Percentiles rank a stretch among this genome's conserved stretches.
phyloP scores from a whole-genome alignment of 768 basidiomycete genomes.

The Boletus pseudo-olivaceus region DNA sequence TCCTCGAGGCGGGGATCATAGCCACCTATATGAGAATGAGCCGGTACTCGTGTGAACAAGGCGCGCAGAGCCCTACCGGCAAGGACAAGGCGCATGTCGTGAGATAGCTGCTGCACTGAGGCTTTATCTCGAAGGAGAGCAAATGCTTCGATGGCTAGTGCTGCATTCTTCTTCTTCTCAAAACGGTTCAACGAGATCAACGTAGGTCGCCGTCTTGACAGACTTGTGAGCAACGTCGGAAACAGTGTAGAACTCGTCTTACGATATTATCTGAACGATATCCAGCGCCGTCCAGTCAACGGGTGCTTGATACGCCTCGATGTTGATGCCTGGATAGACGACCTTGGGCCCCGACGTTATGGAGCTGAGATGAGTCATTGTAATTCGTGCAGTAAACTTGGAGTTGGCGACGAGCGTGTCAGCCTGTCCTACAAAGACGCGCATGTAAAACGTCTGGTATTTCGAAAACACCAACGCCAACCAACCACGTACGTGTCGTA shows the following conservation, averaged over 20 bases:
- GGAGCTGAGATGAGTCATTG: conserved; percentile 68
- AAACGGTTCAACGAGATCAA: conserved; percentile 91
- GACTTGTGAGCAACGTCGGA: conserved; percentile 2
- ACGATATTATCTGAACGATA: conserved; percentile 56
- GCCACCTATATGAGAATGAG: conserved; percentile 53
- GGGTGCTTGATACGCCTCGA: conserved; percentile 59
- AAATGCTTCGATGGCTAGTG: conserved; percentile 78
- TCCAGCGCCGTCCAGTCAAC: conserved; percentile 46
- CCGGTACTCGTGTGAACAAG: background rate
- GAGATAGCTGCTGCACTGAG: conserved; percentile 16
- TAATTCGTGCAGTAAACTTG: conserved; percentile 80
- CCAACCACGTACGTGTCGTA: conserved; percentile 67
- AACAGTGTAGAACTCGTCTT: conserved; percentile 20
- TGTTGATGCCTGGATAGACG: conserved; percentile 96
- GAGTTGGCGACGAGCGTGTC: conserved; percentile 93
- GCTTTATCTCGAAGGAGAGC: conserved; percentile 45
- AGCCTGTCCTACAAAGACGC: conserved; percentile 60
- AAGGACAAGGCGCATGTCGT: conserved; percentile 65
- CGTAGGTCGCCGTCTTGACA: conserved; percentile 59
- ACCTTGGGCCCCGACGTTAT: conserved; percentile 62
- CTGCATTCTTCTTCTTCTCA: conserved; percentile 90
- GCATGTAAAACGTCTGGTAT: background rate
- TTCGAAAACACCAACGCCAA: background rate
- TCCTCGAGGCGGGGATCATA: conserved; percentile 87
- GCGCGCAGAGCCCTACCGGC: conserved; percentile 50